Evolutionary conservation across 129 eudicot genomes (phyloP), one percentile per base, ranked within the genome.

Genomic region (Kitagawia praeruptora): DNA sequence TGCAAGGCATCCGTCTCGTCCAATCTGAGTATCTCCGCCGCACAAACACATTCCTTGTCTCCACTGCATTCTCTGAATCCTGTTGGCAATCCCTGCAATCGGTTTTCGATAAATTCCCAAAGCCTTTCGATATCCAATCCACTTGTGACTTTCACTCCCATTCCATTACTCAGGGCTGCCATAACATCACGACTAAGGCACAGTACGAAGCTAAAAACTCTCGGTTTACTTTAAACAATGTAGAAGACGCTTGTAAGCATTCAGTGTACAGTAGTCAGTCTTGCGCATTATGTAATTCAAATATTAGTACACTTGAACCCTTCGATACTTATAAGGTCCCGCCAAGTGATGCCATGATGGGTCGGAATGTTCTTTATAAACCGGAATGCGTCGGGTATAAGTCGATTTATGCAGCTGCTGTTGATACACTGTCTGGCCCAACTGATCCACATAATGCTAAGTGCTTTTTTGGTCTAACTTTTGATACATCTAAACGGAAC

Each of bases 351-450:
- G 61, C 89, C 25, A 82, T 58, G 67, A 58, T 51, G 12, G 97
- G 94, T 0, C 74, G 45, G 0, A 25, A 66, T 5, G 70, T 75
- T 44, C 92, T 91, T 18, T 88, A 90, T 79, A 61, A 90, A 58
- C 80, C 94, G 28, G 96, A 92, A 63, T 95, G 99, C 71, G 76
- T 86, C 16, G 87, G 88, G 3, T 88, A 87, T 81, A 87, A 92
- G n/a, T 86, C 83, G 3, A 89, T 95, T 45, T 95, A 95, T 83
- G 91, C 84, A 19, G 97, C 91, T 5, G 97, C 96, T 0, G 85
- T 95, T 40, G 82, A 75, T n/a, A 95, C 90, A 56, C 79, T 27
- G 1, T 75, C 79, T 2, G 99, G 99, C 1, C 99, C 99, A 14
- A 80, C 88, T 18, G 94, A 95, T 73, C 42, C 78, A 81, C 97